phyloP scores from a whole-genome alignment of 345 rosid species.

The Lenwebbia sp. region DNA sequence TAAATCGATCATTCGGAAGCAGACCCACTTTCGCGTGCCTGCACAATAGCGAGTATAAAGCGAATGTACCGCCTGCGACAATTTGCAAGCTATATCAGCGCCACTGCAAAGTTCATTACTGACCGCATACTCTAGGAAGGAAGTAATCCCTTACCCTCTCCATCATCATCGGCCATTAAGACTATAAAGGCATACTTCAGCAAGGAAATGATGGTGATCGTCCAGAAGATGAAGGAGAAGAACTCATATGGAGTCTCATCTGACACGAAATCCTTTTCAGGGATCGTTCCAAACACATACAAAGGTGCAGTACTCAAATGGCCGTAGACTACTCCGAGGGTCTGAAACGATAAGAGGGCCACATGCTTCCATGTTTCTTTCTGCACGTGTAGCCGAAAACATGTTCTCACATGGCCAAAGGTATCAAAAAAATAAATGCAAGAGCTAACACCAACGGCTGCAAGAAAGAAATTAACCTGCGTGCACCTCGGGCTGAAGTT shows the following conservation, averaged over 20 bases:
- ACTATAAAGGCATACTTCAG: conserved; percentile 46
- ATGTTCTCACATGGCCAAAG: not conserved
- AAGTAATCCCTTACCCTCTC: conserved; percentile 35
- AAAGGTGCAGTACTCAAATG: conserved; percentile 44
- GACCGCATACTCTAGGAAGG: not conserved
- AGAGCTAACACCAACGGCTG: not conserved
- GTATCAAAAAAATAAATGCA: not conserved
- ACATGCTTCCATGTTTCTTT: conserved; percentile 42
- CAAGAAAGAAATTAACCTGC: not conserved
- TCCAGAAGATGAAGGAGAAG: conserved; percentile 59
- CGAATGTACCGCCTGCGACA: conserved; percentile 52
- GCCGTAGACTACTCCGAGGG: conserved; percentile 54
- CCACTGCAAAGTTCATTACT: not conserved
- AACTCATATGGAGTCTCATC: conserved; percentile 25
- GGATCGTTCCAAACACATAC: conserved; percentile 42
- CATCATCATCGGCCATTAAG: conserved; percentile 43
- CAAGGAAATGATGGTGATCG: conserved; percentile 37
- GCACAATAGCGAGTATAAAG: conserved; percentile 50
- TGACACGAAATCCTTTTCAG: conserved; percentile 17
- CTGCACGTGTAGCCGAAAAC: conserved; percentile 5
- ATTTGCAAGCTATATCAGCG: not conserved
- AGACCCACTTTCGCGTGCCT: conserved; percentile 46
- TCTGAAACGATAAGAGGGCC: conserved; percentile 36
- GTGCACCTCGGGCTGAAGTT: not conserved
- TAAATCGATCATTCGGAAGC: conserved; percentile 27